Evolutionary conservation across 116 monocot species (phyloP).

Genomic region (Iris pallida): DNA sequence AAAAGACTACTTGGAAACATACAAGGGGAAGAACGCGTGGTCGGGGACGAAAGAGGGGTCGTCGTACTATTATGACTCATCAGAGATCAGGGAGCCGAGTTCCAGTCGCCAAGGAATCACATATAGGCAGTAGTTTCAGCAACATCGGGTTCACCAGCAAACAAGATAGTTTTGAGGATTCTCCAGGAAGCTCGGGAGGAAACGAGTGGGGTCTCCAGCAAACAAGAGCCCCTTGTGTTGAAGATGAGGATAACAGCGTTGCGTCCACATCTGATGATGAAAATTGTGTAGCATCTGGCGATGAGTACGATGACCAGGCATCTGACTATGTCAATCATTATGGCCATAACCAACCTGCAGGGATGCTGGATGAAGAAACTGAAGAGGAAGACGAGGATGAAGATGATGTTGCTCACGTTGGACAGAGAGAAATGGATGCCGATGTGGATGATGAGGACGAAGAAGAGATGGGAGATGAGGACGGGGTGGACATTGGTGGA

Average conservation of each 20-base stretch:
- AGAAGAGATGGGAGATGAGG: conserved; percentile 1
- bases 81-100: conserved; percentile 32
- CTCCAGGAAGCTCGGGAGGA: conserved; percentile 42
- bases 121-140: conserved; percentile 29
- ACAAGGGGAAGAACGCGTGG: conserved; percentile 36
- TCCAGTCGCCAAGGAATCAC: conserved; percentile 25
- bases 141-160: not conserved
- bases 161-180: conserved; percentile 24
- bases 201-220: conserved; percentile 37
- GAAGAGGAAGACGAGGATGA: conserved; percentile 16
- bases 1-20: conserved; percentile 36
- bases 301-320: conserved; percentile 9
- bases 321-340: no score
- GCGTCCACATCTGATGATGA: conserved; percentile 50
- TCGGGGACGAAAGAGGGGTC: conserved; percentile 62
- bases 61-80: conserved; percentile 48
- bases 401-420: not conserved
- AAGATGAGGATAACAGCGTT: conserved; percentile 55
- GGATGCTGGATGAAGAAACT: conserved; percentile 40
- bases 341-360: no score
- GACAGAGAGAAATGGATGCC: not conserved
- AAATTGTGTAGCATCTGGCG: conserved; percentile 46
- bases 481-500: conserved; percentile 9
- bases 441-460: conserved; percentile 8
- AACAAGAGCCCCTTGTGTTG: conserved; percentile 26